Evolutionary conservation across 2,329 filamentous ascomycete genomes (phyloP).

Genomic region (Ophiostoma ips): DNA sequence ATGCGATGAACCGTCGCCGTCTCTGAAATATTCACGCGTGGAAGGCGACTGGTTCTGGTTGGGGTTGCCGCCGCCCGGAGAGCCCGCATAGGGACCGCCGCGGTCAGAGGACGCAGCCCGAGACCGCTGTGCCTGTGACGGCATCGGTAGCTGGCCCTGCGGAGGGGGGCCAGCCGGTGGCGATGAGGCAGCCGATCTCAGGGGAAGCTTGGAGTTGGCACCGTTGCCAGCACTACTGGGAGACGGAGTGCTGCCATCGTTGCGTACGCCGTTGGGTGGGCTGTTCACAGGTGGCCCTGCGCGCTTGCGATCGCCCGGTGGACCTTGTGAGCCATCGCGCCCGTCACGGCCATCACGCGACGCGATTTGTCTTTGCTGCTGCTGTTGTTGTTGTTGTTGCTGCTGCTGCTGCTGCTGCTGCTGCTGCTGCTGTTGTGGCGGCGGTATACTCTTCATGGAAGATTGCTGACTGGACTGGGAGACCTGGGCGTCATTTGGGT

Average conservation of each 20-base stretch:
- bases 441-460: conserved; percentile 12
- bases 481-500: conserved; percentile 61
- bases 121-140: conserved; percentile 27
- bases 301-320: conserved; percentile 36
- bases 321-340: conserved; percentile 35
- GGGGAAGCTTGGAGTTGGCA: conserved; percentile 25
- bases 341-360: conserved; percentile 39
- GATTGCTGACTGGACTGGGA: conserved; percentile 13
- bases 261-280: conserved; percentile 27
- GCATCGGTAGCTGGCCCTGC: conserved; percentile 39
- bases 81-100: conserved; percentile 21
- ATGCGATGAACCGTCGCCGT: conserved; percentile 35
- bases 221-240: conserved; percentile 10
- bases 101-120: conserved; percentile 38
- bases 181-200: conserved; percentile 20
- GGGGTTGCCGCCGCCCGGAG: conserved; percentile 20
- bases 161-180: conserved; percentile 37
- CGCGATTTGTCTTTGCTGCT: conserved; percentile 21
- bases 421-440: too few species aligned
- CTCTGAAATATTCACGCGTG: conserved; percentile 25
- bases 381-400: conserved; percentile 18
- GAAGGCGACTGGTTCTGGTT: conserved; percentile 29
- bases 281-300: conserved; percentile 24
- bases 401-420: conserved; percentile 9
- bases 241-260: conserved; percentile 24